A percentile compares a stretch with the other conserved stretches of the same genome.
Evolutionary conservation across 2,329 filamentous ascomycete genomes (phyloP).

Genomic region (Nakataea oryzae): DNA sequence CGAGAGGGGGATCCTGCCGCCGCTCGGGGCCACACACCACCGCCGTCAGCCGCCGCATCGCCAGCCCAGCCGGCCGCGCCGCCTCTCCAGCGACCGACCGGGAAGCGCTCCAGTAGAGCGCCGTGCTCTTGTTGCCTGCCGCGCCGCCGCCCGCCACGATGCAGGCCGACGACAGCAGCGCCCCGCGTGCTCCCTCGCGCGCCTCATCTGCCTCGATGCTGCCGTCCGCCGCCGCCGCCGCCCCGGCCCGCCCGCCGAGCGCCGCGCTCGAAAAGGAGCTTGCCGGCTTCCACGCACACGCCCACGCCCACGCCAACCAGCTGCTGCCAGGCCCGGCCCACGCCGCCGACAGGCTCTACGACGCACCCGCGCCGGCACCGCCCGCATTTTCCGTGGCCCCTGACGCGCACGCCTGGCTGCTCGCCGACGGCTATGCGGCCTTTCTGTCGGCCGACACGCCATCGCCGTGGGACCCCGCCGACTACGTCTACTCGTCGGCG

Average conservation of each 20-base stretch:
- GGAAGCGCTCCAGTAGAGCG: too few relatives aligned
- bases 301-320: background rate
- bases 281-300: background rate
- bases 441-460: background rate
- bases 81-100: background rate
- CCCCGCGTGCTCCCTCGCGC: background rate
- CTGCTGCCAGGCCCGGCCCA: background rate
- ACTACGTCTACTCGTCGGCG: background rate
- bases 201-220: background rate
- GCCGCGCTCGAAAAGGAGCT: background rate
- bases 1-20: too few relatives aligned
- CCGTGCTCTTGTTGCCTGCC: too few relatives aligned
- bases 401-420: background rate
- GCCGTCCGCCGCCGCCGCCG: background rate
- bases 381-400: background rate
- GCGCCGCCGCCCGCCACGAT: background rate
- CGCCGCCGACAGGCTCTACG: background rate
- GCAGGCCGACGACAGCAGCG: background rate
- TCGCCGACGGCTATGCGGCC: background rate
- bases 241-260: background rate
- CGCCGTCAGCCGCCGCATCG: background rate
- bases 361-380: too few relatives aligned
- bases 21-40: conserved; percentile 1
- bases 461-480: background rate
- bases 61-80: background rate